phyloP scores from a whole-genome alignment of 108 stramenopile genomes.

The Skeletonema tropicum region DNA sequence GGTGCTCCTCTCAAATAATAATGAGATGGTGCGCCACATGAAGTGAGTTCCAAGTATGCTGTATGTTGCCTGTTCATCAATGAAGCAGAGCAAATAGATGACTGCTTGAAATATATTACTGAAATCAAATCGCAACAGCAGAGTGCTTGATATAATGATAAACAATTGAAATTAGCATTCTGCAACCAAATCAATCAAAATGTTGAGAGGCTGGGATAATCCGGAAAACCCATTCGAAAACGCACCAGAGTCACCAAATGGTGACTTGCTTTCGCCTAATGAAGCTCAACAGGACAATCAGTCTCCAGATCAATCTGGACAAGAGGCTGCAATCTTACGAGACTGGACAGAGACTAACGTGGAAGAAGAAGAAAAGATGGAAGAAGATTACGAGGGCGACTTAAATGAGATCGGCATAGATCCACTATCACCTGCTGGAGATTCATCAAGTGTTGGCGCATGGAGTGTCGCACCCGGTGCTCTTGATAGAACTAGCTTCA shows the following conservation, averaged over 20 bases:
- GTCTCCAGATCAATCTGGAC: not conserved
- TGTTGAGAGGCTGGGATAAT: slow-evolving; percentile 19
- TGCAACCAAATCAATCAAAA: not conserved
- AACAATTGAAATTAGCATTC: not conserved
- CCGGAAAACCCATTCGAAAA: not conserved
- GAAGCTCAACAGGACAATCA: not conserved
- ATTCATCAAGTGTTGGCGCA: slow-evolving; percentile 21
- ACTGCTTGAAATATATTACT: no score
- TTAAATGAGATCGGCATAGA: slow-evolving; percentile 56
- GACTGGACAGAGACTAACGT: not conserved
- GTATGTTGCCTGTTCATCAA: no score
- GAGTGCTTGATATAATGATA: not conserved
- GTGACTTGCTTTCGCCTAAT: slow-evolving; percentile 1
- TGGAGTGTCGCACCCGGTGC: slow-evolving; percentile 31
- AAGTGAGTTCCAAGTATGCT: no score
- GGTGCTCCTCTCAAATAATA: no score
- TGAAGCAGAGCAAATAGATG: no score
- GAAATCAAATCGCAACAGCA: no score
- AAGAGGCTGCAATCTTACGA: not conserved
- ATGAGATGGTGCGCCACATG: no score
- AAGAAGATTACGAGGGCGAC: slow-evolving; percentile 26
- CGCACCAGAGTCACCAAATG: slow-evolving; percentile 1
- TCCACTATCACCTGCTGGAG: slow-evolving; percentile 58
- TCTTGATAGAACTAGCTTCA: slow-evolving; percentile 19
- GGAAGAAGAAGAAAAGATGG: not conserved